Evolutionary conservation across 148 eudicot species (phyloP).

Genomic region (Chenopodium formosanum): DNA sequence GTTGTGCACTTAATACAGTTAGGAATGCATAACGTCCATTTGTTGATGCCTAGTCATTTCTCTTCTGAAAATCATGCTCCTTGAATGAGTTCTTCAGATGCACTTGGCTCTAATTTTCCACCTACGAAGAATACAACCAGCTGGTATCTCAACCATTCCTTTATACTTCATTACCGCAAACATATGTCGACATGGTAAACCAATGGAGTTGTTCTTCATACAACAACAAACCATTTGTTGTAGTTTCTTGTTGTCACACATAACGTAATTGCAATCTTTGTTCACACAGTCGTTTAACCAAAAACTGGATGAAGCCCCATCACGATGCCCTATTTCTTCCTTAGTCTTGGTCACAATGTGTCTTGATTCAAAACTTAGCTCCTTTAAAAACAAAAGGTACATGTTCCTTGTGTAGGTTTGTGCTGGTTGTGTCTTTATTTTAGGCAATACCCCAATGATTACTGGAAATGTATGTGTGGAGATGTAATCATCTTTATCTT

Average conservation of each 20-base stretch:
- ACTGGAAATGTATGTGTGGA: neutral
- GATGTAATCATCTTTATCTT: neutral
- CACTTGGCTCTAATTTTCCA: neutral
- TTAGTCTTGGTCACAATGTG: neutral
- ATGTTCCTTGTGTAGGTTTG: neutral
- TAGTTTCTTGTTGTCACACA: neutral
- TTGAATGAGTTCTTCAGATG: too few relatives aligned
- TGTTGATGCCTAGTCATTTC: too few relatives aligned
- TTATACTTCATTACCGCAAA: neutral
- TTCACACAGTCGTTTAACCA: neutral
- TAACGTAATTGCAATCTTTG: neutral
- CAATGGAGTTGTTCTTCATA: neutral
- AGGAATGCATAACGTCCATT: too few relatives aligned
- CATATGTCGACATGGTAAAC: neutral
- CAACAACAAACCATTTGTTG: neutral
- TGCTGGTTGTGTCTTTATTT: neutral
- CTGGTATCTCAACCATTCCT: neutral
- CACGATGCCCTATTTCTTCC: neutral
- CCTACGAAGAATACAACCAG: neutral
- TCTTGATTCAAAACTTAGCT: neutral
- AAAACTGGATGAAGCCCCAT: neutral
- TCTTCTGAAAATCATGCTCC: too few relatives aligned
- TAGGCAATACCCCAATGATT: neutral
- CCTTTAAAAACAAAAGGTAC: neutral
- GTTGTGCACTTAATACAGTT: too few relatives aligned